Conservation (phyloP, 768 basidiomycete species). For the Rhizopogon salebrosus region DNA sequence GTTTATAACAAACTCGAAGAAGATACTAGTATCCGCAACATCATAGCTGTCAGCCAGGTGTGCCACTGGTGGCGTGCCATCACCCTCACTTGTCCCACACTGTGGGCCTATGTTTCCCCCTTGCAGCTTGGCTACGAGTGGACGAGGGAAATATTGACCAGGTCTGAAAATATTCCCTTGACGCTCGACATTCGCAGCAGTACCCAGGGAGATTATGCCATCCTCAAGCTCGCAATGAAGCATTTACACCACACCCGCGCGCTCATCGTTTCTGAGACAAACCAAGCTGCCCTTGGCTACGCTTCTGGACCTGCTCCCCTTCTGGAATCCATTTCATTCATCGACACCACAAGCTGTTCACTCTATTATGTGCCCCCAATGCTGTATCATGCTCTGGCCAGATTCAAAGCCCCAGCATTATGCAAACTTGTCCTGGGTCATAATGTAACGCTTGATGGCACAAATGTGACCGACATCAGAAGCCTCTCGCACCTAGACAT, state of each 20-base stretch:
- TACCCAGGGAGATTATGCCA: no score
- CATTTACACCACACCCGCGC: not conserved
- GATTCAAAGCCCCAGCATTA: not conserved
- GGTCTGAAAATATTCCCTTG: not conserved
- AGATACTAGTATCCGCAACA: not conserved
- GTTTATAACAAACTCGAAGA: no score
- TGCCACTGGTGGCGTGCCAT: not conserved
- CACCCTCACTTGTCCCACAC: not conserved
- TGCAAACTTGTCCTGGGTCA: not conserved
- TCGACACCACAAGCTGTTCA: no score
- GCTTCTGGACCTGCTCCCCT: no score
- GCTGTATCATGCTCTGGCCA: not conserved
- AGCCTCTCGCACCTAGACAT: not conserved
- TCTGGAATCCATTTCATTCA: no score
- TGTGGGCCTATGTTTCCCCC: not conserved
- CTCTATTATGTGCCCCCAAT: no score
- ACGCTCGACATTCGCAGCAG: not conserved
- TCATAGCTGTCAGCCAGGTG: not conserved
- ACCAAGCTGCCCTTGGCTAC: not conserved
- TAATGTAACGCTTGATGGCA: not conserved
- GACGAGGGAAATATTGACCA: not conserved
- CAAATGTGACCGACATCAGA: not conserved
- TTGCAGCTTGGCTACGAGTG: not conserved
- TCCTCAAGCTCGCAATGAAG: not conserved
- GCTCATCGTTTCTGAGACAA: no score